Conservation (phyloP, 768 basidiomycete species). For the Astraeus odoratus region DNA sequence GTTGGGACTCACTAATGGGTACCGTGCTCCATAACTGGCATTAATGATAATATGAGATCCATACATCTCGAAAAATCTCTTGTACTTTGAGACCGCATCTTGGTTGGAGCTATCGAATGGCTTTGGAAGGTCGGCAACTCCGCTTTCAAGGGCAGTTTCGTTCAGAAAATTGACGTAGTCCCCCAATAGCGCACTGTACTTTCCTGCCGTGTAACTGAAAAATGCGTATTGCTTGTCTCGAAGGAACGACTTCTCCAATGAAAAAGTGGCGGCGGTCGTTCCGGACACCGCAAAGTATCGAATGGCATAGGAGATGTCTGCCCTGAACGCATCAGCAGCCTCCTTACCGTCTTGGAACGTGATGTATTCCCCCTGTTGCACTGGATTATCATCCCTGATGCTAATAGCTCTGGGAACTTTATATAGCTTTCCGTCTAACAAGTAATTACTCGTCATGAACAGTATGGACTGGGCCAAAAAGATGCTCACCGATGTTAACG, state of each 20-base stretch:
- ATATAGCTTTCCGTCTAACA: too few species aligned
- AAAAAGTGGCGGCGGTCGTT: background rate
- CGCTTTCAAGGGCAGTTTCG: background rate
- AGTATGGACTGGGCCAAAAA: too few species aligned
- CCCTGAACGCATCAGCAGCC: background rate
- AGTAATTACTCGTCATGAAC: too few species aligned
- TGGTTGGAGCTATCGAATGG: background rate
- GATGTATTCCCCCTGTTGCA: background rate
- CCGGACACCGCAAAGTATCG: background rate
- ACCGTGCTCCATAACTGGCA: background rate
- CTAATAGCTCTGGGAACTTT: too few species aligned
- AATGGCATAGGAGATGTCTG: background rate
- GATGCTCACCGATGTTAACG: too few species aligned
- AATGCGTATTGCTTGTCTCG: background rate
- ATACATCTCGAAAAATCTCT: background rate
- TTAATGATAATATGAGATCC: background rate
- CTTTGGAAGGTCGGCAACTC: background rate
- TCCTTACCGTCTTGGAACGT: background rate
- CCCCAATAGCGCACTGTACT: background rate
- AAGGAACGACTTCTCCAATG: background rate
- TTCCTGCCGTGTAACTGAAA: background rate
- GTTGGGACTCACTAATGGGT: background rate
- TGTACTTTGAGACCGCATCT: background rate
- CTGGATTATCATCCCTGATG: too few species aligned
- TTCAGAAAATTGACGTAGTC: background rate